Conservation (phyloP, 2,329 filamentous ascomycete genomes). For the Colletotrichum magnum region DNA sequence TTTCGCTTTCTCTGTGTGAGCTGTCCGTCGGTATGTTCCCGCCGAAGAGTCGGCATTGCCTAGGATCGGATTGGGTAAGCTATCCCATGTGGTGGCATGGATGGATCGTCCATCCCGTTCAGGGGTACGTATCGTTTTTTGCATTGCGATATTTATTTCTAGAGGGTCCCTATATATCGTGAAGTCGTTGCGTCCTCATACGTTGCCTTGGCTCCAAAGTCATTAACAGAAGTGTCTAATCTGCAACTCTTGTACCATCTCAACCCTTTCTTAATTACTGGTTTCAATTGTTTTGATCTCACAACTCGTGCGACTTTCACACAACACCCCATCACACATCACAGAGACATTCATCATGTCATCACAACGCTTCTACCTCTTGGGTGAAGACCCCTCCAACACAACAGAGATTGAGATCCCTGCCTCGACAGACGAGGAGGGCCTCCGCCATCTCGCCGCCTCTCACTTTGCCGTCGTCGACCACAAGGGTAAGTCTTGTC, state of each 20-base stretch:
- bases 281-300: not conserved
- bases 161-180: conserved; percentile 32
- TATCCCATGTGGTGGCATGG: not conserved
- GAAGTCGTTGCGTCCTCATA: conserved; percentile 25
- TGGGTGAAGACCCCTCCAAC: conserved; percentile 55
- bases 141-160: conserved; percentile 19
- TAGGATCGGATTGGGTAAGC: conserved; percentile 27
- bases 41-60: conserved; percentile 24
- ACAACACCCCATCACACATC: conserved; percentile 3
- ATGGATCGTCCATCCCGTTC: conserved; percentile 11
- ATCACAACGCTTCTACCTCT: conserved; percentile 57
- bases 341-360: conserved; percentile 47
- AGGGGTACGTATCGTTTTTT: conserved; percentile 25
- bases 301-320: not conserved
- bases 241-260: not conserved
- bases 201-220: not conserved
- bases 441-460: conserved; percentile 56
- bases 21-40: conserved; percentile 24
- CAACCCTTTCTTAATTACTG: not conserved
- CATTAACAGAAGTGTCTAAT: not conserved
- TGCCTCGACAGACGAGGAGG: conserved; percentile 51
- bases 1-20: not conserved
- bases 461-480: conserved; percentile 61
- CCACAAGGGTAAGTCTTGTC: conserved; percentile 50
- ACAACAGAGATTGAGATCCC: conserved; percentile 55